Evolutionary conservation across 208 protist species (phyloP).

Genomic region (Acanthamoeba castellanii): DNA sequence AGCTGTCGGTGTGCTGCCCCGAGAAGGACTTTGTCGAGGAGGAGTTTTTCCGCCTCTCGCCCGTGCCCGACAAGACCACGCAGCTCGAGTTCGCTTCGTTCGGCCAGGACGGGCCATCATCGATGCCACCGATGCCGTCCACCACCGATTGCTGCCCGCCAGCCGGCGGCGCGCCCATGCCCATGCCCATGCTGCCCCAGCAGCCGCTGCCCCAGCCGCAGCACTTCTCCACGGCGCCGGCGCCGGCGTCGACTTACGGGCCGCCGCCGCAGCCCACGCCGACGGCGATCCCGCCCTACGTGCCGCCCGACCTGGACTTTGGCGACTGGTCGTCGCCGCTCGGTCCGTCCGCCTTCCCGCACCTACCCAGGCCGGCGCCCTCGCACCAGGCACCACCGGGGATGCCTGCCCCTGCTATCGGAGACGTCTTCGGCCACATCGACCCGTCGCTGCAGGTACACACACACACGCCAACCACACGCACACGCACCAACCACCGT

Average conservation of each 20-base stretch:
- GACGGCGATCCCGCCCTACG: not conserved
- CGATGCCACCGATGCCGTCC: not conserved
- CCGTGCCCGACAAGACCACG: not conserved
- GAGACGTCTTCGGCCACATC: not conserved
- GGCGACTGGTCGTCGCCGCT: slow-evolving; percentile 65
- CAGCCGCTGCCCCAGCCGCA: not conserved
- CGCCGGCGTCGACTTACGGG: not conserved
- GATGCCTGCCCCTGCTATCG: too few relatives aligned
- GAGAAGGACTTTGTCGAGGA: slow-evolving; percentile 39
- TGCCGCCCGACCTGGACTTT: slow-evolving; percentile 35
- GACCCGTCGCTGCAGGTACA: not conserved
- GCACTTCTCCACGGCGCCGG: not conserved
- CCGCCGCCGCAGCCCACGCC: not conserved
- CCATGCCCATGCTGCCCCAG: not conserved
- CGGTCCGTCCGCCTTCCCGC: not conserved
- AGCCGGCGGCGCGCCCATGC: not conserved
- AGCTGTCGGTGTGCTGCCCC: slow-evolving; percentile 28
- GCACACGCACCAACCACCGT: too few relatives aligned
- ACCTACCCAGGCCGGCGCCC: not conserved
- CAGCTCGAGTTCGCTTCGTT: not conserved
- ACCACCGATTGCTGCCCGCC: too few relatives aligned
- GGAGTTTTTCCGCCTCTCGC: slow-evolving; percentile 43
- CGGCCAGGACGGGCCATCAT: not conserved
- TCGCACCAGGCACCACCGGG: not conserved
- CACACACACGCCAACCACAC: too few relatives aligned